These are phyloP conservation scores for Baorangia bicolor DNA, from an alignment of 768 basidiomycete genomes.

Conservation along the genomic window DNA sequence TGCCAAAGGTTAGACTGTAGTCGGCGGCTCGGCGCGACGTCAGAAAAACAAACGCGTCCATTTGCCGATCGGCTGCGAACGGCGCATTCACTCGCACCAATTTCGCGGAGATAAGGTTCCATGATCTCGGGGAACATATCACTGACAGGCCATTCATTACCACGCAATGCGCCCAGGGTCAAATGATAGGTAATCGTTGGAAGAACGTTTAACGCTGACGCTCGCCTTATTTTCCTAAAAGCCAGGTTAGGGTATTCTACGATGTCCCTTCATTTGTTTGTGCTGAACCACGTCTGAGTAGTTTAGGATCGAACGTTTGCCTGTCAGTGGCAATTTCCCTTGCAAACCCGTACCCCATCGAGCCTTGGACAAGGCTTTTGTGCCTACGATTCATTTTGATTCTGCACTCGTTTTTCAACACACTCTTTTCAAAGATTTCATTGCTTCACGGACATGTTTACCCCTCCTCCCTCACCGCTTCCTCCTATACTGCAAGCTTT, in stretches of 20 bases:
- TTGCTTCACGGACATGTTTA: constrained; percentile 35
- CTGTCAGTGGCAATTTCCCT: not conserved
- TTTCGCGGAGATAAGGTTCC: constrained; percentile 28
- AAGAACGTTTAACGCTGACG: constrained; percentile 1
- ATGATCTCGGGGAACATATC: not conserved
- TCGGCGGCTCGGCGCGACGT: not conserved
- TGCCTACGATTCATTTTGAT: constrained; percentile 11
- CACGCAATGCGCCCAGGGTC: constrained; percentile 4
- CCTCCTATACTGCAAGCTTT: constrained; percentile 21
- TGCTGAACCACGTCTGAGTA: constrained; percentile 7
- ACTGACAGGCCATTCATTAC: constrained; percentile 8
- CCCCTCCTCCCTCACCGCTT: constrained; percentile 43
- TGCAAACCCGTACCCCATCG: not conserved
- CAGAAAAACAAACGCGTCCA: not conserved
- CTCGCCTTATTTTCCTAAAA: constrained; percentile 2
- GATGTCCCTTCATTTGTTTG: not conserved
- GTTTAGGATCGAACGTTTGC: constrained; percentile 2
- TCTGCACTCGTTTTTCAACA: constrained; percentile 31
- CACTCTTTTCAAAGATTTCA: constrained; percentile 22
- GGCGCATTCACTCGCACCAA: not conserved
- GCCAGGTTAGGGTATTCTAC: constrained; percentile 6
- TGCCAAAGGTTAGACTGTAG: not conserved
- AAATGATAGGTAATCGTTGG: not conserved
- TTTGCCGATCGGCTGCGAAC: constrained; percentile 13
- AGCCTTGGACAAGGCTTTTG: constrained; percentile 5